Evolutionary conservation across 2,329 filamentous ascomycete species (phyloP).

Genomic region (Plenodomus lindquistii): DNA sequence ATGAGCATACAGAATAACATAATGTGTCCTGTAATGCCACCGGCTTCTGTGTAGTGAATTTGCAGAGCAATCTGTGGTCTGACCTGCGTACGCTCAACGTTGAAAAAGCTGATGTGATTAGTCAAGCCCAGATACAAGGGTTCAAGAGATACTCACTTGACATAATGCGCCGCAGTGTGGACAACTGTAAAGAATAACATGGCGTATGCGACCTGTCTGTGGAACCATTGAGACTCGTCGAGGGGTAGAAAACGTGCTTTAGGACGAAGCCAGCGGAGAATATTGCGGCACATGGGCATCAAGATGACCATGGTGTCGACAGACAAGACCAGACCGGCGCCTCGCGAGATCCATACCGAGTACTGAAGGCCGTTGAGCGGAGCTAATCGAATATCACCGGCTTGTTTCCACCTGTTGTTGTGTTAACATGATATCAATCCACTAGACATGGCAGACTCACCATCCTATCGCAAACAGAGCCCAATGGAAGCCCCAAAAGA

Average conservation of each 20-base stretch:
- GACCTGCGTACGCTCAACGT: conserved; percentile 84
- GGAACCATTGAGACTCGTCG: conserved; percentile 98
- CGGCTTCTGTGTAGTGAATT: conserved; percentile 88
- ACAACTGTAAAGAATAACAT: conserved; percentile 79
- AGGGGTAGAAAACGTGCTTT: conserved; percentile 86
- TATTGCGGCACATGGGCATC: conserved; percentile 90
- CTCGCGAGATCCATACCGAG: conserved; percentile 96
- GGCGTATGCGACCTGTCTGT: conserved; percentile 89
- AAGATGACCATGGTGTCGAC: conserved; percentile 87
- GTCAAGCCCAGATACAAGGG: neutral
- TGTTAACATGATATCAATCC: conserved; percentile 16
- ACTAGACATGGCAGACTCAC: conserved; percentile 57
- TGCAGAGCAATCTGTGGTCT: conserved; percentile 79
- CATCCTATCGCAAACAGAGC: conserved; percentile 83
- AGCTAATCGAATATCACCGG: conserved; percentile 66
- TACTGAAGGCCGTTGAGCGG: conserved; percentile 79
- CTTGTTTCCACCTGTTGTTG: conserved; percentile 75
- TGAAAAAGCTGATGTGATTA: conserved; percentile 74
- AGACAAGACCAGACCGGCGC: conserved; percentile 82
- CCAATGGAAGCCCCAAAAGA: conserved; percentile 81
- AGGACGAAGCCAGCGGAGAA: conserved; percentile 81
- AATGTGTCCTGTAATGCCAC: conserved; percentile 91
- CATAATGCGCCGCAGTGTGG: conserved; percentile 83
- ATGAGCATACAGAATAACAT: conserved; percentile 99
- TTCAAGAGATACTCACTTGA: conserved; percentile 68